A percentile compares a stretch with the other conserved stretches of the same genome.
Conservation (phyloP, 2,329 filamentous ascomycete genomes). For the Talaromyces sp. region DNA sequence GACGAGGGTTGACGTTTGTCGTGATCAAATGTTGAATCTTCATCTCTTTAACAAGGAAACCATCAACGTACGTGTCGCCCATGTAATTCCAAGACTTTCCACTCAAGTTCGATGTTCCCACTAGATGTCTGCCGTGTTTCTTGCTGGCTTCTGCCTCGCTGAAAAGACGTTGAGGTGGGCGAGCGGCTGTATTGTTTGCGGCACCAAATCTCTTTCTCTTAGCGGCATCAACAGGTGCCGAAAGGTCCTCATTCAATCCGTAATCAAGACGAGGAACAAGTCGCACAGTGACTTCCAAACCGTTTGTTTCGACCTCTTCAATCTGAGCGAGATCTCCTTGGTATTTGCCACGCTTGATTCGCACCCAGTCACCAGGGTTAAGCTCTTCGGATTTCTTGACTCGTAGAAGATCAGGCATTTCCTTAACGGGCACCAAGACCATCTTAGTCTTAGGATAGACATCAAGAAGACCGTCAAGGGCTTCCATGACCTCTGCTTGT, state of each 20-base stretch:
- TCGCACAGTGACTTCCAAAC: slow-evolving; percentile 78
- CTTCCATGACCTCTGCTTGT: slow-evolving; percentile 78
- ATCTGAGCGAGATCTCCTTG: slow-evolving; percentile 87
- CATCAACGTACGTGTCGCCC: slow-evolving; percentile 85
- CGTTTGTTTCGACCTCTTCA: slow-evolving; percentile 87
- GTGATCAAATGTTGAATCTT: slow-evolving; percentile 82
- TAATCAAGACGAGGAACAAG: slow-evolving; percentile 92
- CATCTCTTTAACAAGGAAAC: slow-evolving; percentile 90
- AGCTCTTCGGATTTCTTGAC: slow-evolving; percentile 82
- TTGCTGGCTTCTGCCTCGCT: slow-evolving; percentile 91
- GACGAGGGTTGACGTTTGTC: slow-evolving; percentile 84
- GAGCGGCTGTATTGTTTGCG: slow-evolving; percentile 54
- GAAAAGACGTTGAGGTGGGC: slow-evolving; percentile 85
- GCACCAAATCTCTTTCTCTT: slow-evolving; percentile 74
- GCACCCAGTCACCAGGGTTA: slow-evolving; percentile 86
- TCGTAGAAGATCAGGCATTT: slow-evolving; percentile 93
- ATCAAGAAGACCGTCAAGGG: slow-evolving; percentile 79
- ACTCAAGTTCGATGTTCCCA: slow-evolving; percentile 50
- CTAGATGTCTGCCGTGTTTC: slow-evolving; percentile 65
- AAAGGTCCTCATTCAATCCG: slow-evolving; percentile 75
- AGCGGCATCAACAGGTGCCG: slow-evolving; percentile 51
- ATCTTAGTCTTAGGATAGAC: slow-evolving; percentile 86
- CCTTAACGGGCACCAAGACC: slow-evolving; percentile 87
- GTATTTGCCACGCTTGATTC: slow-evolving; percentile 78
- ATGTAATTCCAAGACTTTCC: slow-evolving; percentile 78